These are phyloP conservation scores for Pleodorina starrii DNA, from an alignment of 139 green algal genomes.

Conservation along the genomic window DNA sequence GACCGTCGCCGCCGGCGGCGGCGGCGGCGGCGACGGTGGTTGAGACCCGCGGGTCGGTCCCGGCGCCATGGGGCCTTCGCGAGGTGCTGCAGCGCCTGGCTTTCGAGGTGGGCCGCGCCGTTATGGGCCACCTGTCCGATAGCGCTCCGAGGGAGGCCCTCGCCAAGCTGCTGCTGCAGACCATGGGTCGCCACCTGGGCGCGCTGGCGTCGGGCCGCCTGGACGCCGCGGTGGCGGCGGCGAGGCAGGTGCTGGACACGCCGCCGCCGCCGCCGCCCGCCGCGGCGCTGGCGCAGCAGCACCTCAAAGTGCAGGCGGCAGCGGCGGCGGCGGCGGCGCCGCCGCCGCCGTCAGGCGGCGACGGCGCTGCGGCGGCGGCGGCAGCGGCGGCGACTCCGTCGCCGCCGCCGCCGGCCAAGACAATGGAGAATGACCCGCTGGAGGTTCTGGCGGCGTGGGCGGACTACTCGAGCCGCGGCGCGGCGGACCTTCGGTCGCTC, in stretches of 20 bases:
- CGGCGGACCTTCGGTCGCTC: conserved; percentile 39
- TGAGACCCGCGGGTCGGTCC: too few relatives aligned
- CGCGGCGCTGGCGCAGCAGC: background rate
- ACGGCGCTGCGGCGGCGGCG: background rate
- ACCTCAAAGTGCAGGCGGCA: background rate
- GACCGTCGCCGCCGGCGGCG: background rate
- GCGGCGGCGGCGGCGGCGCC: background rate
- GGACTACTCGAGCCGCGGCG: background rate
- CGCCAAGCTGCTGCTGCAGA: conserved; percentile 49
- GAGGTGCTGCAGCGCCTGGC: conserved; percentile 43
- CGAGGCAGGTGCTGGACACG: conserved; percentile 4
- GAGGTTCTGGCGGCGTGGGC: conserved; percentile 11
- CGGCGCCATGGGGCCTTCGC: conserved; percentile 1
- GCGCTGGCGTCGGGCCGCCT: conserved; percentile 44
- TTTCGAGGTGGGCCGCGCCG: conserved; percentile 49
- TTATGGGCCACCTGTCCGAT: conserved; percentile 17
- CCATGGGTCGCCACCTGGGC: conserved; percentile 51
- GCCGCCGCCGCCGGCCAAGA: background rate
- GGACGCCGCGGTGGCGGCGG: conserved; percentile 11
- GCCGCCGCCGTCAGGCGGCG: background rate
- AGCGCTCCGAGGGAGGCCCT: conserved; percentile 24
- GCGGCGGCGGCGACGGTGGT: too few relatives aligned
- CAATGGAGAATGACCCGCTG: background rate
- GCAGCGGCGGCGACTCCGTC: background rate
- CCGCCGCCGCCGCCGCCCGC: background rate